These are phyloP conservation scores for Aureobasidium mangrovei DNA, from an alignment of 2,329 filamentous ascomycete species.

Conservation along the genomic window DNA sequence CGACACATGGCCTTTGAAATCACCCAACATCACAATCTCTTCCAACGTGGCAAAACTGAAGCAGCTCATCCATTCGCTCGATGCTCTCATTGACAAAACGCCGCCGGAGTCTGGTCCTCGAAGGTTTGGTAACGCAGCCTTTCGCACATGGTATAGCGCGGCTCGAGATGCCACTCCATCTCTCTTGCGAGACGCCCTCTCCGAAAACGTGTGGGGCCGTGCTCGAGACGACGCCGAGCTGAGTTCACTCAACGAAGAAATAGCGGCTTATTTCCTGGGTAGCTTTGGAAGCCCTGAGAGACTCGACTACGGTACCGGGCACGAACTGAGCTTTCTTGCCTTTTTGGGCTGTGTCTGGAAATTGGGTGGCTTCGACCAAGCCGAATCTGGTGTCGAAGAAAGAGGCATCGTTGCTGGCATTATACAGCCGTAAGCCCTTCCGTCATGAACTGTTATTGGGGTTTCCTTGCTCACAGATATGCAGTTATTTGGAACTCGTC, in stretches of 20 bases:
- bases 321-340: constrained; percentile 89
- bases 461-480: not conserved
- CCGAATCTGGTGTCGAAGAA: constrained; percentile 51
- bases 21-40: constrained; percentile 39
- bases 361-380: constrained; percentile 64
- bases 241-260: constrained; percentile 49
- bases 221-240: constrained; percentile 20
- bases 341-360: constrained; percentile 91
- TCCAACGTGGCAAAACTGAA: constrained; percentile 57
- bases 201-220: constrained; percentile 37
- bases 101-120: constrained; percentile 80
- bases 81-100: constrained; percentile 61
- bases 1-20: constrained; percentile 45
- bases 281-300: constrained; percentile 81
- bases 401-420: constrained; percentile 72
- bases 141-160: constrained; percentile 70
- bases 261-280: constrained; percentile 71
- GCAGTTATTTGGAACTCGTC: constrained; percentile 69
- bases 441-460: not conserved
- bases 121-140: constrained; percentile 86
- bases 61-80: constrained; percentile 55
- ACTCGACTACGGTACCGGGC: constrained; percentile 91
- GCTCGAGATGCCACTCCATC: constrained; percentile 51
- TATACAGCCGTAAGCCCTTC: constrained; percentile 63
- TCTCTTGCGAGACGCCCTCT: constrained; percentile 51